Percentiles rank a stretch among this genome's conserved stretches.
These are phyloP conservation scores for Aspergillus flavus DNA, from an alignment of 2,329 filamentous ascomycete genomes.

Conservation along the genomic window DNA sequence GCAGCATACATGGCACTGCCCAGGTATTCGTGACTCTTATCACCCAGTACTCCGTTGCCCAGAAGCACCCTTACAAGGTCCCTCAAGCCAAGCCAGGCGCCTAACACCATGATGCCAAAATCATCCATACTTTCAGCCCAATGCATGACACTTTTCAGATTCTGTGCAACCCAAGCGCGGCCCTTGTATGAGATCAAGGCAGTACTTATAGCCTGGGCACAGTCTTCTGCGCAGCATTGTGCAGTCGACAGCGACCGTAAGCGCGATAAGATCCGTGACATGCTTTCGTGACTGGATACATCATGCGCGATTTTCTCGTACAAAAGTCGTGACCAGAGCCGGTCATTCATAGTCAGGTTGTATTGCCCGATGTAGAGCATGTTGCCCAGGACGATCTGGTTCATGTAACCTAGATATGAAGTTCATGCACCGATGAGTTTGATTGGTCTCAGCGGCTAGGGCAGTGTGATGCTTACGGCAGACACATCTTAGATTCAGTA, in stretches of 20 bases:
- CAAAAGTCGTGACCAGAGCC: not conserved
- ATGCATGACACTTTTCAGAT: not conserved
- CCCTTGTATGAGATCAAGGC: not conserved
- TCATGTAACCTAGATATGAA: not conserved
- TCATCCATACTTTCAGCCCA: not conserved
- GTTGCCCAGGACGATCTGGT: not conserved
- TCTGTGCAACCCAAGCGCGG: not conserved
- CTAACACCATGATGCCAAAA: not conserved
- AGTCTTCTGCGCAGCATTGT: not conserved
- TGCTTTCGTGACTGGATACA: not conserved
- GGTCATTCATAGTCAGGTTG: not conserved
- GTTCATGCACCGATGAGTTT: not conserved
- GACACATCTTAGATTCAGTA: conserved; percentile 1
- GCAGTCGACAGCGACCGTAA: not conserved
- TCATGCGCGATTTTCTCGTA: not conserved
- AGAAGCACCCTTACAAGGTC: not conserved
- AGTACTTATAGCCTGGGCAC: not conserved
- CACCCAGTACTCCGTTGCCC: not conserved
- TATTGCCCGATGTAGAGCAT: not conserved
- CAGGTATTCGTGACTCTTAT: not conserved
- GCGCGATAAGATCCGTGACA: not conserved
- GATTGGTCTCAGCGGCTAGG: not conserved
- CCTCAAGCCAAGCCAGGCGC: conserved; percentile 7
- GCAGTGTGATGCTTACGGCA: conserved; percentile 4
- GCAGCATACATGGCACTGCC: conserved; percentile 5